These are phyloP conservation scores for Chionographis japonica DNA, from an alignment of 106 monocot genomes.

Conservation along the genomic window DNA sequence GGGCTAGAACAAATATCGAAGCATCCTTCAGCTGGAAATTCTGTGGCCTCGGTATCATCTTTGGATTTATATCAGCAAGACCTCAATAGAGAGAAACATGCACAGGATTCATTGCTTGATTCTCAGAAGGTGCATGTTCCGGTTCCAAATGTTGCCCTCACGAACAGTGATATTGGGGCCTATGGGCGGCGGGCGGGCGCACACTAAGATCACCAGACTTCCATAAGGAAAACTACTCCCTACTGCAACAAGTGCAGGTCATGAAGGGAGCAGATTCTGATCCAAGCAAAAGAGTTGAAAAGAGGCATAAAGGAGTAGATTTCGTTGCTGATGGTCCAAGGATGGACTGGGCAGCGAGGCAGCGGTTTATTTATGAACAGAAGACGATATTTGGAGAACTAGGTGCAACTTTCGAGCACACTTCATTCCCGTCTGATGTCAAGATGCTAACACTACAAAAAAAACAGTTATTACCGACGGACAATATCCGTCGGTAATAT, in stretches of 20 bases:
- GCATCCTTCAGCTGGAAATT: slow-evolving; percentile 27
- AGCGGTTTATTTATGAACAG: slow-evolving; percentile 19
- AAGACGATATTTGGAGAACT: slow-evolving; percentile 25
- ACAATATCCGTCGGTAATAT: too few species aligned
- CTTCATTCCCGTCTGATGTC: slow-evolving; percentile 30
- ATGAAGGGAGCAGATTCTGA: slow-evolving; percentile 52
- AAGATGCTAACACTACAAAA: slow-evolving; percentile 53
- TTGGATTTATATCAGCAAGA: slow-evolving; percentile 26
- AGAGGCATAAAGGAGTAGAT: slow-evolving; percentile 50
- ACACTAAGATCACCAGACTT: slow-evolving; percentile 13
- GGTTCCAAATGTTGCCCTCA: slow-evolving; percentile 16
- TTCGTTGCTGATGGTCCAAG: slow-evolving; percentile 24
- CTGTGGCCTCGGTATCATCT: slow-evolving; percentile 14
- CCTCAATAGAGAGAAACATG: slow-evolving; percentile 4
- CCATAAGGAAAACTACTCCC: slow-evolving; percentile 55
- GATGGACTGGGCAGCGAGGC: slow-evolving; percentile 14
- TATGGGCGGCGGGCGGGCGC: too few species aligned
- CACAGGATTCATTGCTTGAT: slow-evolving; percentile 9
- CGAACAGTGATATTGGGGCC: slow-evolving; percentile 14
- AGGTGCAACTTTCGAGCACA: slow-evolving; percentile 18
- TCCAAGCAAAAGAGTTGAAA: slow-evolving; percentile 31
- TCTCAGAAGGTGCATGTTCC: slow-evolving; percentile 11
- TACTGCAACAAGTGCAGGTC: slow-evolving; percentile 72
- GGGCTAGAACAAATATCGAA: slow-evolving; percentile 27
- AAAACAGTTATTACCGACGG: too few species aligned